Evolutionary conservation across 768 basidiomycete genomes (phyloP).

Genomic region (Lactarius indigo): DNA sequence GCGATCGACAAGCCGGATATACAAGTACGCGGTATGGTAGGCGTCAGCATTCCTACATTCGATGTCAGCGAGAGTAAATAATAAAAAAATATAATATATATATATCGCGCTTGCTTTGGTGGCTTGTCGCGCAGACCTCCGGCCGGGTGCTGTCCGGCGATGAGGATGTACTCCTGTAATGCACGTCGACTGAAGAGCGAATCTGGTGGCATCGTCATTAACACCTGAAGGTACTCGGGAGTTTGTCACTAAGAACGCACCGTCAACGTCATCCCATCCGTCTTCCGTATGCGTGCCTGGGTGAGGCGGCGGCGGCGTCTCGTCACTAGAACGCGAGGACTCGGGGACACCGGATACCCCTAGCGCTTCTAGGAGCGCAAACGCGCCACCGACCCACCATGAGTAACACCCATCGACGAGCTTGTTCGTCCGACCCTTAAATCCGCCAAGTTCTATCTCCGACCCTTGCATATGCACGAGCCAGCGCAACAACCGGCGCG

Average conservation of each 20-base stretch:
- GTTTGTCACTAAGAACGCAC: slow-evolving; percentile 35
- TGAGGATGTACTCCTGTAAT: slow-evolving; percentile 83
- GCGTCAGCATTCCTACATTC: slow-evolving; percentile 74
- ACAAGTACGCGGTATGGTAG: slow-evolving; percentile 94
- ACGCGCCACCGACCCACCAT: slow-evolving; percentile 98
- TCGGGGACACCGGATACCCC: slow-evolving; percentile 32
- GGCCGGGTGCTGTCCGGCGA: slow-evolving; percentile 78
- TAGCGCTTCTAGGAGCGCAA: slow-evolving; percentile 68
- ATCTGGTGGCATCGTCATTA: slow-evolving; percentile 32
- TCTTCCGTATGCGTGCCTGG: slow-evolving; percentile 32
- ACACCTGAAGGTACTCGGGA: not conserved
- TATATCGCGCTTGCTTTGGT: slow-evolving; percentile 70
- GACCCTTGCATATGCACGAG: slow-evolving; percentile 80
- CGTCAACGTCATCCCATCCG: slow-evolving; percentile 72
- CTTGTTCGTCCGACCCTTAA: slow-evolving; percentile 92
- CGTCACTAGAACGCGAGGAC: slow-evolving; percentile 32
- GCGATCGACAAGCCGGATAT: slow-evolving; percentile 86
- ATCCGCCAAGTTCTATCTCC: slow-evolving; percentile 84
- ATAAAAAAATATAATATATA: not conserved
- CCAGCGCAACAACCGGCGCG: slow-evolving; percentile 69
- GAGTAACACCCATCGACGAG: slow-evolving; percentile 99
- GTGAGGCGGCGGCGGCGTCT: slow-evolving; percentile 42
- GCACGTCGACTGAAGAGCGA: slow-evolving; percentile 58
- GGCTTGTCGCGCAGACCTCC: slow-evolving; percentile 96
- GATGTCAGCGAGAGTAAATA: not conserved